Base-by-base conservation (phyloP, 2,329 filamentous ascomycete genomes). In the Aureobasidium sp. region DNA sequence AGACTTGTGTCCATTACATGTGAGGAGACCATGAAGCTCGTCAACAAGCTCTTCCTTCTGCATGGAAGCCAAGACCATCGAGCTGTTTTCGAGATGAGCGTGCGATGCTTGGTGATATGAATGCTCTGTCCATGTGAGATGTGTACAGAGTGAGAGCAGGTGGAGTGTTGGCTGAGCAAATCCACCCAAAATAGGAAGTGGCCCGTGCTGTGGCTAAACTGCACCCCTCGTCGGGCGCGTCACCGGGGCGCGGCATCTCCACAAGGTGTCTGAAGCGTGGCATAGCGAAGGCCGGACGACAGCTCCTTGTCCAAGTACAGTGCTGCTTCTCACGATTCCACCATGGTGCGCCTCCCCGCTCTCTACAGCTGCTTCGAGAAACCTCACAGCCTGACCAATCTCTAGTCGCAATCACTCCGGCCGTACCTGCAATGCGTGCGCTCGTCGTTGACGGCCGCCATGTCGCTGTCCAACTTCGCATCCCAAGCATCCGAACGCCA, bases 341-440 rank as follows among this genome's bases (percentile, higher is more conserved):
- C 15, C 29, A 57, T 57, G 54, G 54, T 57, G 19, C 17, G 42
- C 15, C 17, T 17, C n/a, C 10, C 19, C 17, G 13, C n/a, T 11
- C 27, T 15, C 25, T 17, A 17, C 23, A 4, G 10, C 25, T 17
- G 7, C 8, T 15, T 5, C 35, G 29, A 1, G 43, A 46, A 8
- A 2, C 8, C 10, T 13, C n/a, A 13, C 2, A 19, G 10, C 27
- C 42, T 46, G 23, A 57, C 25, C 15, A 25, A 19, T 25, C 2
- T 10, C n/a, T 69, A 86, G 94, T 96, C 92, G 73, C 93, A 96
- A 91, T 96, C 92, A 66, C 84, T 97, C 72, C 89, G 93, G 65
- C 93, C 93, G 61, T 96, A 97, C 78, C 88, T 96, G 68, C 90
- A 95, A 81, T 95, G 90, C 76, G 94, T 97, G 70, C 90, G 94